A percentile compares a stretch with the other conserved stretches of the same genome.
Evolutionary conservation across 441 rosid genomes (phyloP).

Genomic region (Viola pubescens): DNA sequence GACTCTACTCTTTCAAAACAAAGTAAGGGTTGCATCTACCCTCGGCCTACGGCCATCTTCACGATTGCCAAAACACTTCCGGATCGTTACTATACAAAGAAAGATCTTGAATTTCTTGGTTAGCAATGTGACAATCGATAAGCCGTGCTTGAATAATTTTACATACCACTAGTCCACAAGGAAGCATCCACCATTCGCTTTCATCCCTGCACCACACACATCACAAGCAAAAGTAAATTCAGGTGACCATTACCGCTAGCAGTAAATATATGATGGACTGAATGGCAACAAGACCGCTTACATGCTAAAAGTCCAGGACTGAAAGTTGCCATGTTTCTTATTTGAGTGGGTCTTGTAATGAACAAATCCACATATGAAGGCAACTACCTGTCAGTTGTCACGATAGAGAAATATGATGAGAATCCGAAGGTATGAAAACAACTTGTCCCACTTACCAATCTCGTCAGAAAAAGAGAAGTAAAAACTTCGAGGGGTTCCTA

Average conservation of each 20-base stretch:
- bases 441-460: too few species aligned
- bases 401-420: conserved; percentile 5
- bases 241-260: neutral
- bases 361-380: conserved; percentile 63
- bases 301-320: conserved; percentile 87
- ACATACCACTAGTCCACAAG: conserved; percentile 57
- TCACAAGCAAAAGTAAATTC: neutral
- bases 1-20: neutral
- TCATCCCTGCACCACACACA: conserved; percentile 55
- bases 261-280: neutral
- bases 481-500: too few species aligned
- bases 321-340: conserved; percentile 51
- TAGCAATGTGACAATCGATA: conserved; percentile 71
- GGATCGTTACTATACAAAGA: conserved; percentile 67
- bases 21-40: neutral
- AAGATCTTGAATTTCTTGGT: conserved; percentile 81
- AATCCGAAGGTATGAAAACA: too few species aligned
- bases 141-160: conserved; percentile 69
- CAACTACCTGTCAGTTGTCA: conserved; percentile 56
- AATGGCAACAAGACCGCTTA: conserved; percentile 21
- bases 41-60: conserved; percentile 16
- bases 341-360: conserved; percentile 50
- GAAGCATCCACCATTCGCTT: conserved; percentile 96
- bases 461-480: too few species aligned
- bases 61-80: conserved; percentile 76